These are phyloP conservation scores for Stentor roeselii DNA, from an alignment of 73 alveolate species.

Conservation along the genomic window DNA sequence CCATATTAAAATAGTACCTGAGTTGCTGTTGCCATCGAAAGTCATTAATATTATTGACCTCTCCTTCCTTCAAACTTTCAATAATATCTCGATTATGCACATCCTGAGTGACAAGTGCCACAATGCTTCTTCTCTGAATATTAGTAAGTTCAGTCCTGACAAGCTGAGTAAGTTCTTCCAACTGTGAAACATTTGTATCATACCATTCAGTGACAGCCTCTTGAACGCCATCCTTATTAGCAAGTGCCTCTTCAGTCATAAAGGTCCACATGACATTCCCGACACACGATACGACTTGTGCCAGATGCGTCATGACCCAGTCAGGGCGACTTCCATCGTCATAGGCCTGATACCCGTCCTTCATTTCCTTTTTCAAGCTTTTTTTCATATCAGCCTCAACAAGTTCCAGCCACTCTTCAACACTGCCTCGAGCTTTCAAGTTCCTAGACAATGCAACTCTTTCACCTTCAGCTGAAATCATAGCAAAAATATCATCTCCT, in stretches of 20 bases:
- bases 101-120: constrained; percentile 94
- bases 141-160: constrained; percentile 52
- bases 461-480: constrained; percentile 95
- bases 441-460: constrained; percentile 67
- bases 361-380: constrained; percentile 70
- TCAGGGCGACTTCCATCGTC: constrained; percentile 70
- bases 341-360: constrained; percentile 64
- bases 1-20: constrained; percentile 64
- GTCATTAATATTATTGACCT: constrained; percentile 72
- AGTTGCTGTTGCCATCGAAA: constrained; percentile 97
- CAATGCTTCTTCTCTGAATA: constrained; percentile 50
- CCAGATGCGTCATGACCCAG: constrained; percentile 76
- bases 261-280: constrained; percentile 83
- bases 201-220: constrained; percentile 66
- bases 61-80: constrained; percentile 75
- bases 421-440: constrained; percentile 79
- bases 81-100: constrained; percentile 97
- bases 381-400: constrained; percentile 70
- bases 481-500: constrained; percentile 79
- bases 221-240: constrained; percentile 73
- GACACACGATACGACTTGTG: constrained; percentile 76
- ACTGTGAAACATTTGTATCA: constrained; percentile 39
- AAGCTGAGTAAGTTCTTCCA: constrained; percentile 70
- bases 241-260: constrained; percentile 75
- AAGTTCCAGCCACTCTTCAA: constrained; percentile 83